Evolutionary conservation across 2,329 filamentous ascomycete species (phyloP), one percentile per base, ranked within the genome.

Genomic region (Diaporthe caulivora): DNA sequence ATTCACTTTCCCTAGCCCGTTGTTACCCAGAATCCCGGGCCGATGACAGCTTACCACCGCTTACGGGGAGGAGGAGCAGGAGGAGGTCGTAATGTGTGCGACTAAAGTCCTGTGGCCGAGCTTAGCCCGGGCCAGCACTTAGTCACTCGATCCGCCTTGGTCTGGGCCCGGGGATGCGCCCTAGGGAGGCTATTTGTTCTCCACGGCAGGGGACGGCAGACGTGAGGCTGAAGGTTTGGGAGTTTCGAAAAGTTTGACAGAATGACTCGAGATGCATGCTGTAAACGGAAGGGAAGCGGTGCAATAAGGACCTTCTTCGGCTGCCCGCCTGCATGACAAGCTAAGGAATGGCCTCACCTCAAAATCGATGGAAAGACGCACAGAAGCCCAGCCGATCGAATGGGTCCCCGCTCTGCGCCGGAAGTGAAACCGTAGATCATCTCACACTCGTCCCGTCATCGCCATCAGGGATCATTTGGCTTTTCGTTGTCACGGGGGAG

Each of bases 361-460:
- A 67, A 18, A 67, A 53, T 67, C 62, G 21, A 53, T 67, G 47
- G 62, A 51, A 67, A 67, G 44, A 67, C 62, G 62, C 62, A 67
- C 62, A 67, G 62, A 67, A 67, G 62, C 57, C 57, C 62, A 67
- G 70, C 40, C 70, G 70, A 71, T 71, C 70, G 57, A 64, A 71
- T 55, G 55, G 62, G 49, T 71, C 58, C 44, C 57, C 58, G 70
- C 58, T 65, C 57, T 51, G 70, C 53, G 70, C 57, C 57, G 58
- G 60, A 71, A 71, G 57, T 71, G 70, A 71, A 71, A 65, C 70
- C 70, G 70, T 65, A 71, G 70, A 71, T 71, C 70, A 71, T 71
- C 70, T 71, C 70, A 65, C 70, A 65, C 57, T 65, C 70, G 34
- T 64, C 58, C 70, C 70, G 47, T 53, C 72, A 64, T 49, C 37